phyloP scores from a whole-genome alignment of 163 green algal genomes.

The Scenedesmus sp. region DNA sequence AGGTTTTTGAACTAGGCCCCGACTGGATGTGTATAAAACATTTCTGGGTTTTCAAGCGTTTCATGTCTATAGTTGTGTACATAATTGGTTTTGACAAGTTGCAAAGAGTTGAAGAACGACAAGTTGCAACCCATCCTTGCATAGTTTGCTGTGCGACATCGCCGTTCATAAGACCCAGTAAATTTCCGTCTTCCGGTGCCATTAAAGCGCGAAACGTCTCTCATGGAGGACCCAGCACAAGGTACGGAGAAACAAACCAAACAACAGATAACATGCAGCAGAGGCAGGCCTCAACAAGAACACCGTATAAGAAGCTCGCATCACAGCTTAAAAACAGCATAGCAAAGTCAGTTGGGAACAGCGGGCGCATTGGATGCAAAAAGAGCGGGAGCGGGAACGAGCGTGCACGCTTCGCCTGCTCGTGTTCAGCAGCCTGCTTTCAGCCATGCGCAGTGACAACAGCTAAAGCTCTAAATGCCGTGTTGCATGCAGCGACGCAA shows the following conservation, averaged over 20 bases:
- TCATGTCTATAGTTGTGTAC: no score
- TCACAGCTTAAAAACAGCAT: not conserved
- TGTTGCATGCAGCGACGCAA: not conserved
- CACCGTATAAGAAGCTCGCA: no score
- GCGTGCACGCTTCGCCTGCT: not conserved
- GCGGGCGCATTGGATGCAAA: not conserved
- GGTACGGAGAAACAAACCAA: not conserved
- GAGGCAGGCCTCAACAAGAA: not conserved
- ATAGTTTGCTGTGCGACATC: no score
- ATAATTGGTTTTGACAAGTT: no score
- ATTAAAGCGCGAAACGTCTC: not conserved
- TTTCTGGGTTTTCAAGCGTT: no score
- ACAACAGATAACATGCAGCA: not conserved
- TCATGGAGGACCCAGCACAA: constrained; percentile 14
- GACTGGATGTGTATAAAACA: no score
- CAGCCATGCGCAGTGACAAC: not conserved
- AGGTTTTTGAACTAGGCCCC: no score
- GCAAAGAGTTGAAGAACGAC: no score
- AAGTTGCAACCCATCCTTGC: no score
- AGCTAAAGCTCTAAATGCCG: not conserved
- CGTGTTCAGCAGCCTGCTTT: not conserved
- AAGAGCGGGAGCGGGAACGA: not conserved
- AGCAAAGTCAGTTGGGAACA: not conserved
- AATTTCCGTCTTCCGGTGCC: no score
- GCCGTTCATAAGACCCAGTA: no score